phyloP scores from a whole-genome alignment of 257 asterid species.

The Nicotiana otophora region DNA sequence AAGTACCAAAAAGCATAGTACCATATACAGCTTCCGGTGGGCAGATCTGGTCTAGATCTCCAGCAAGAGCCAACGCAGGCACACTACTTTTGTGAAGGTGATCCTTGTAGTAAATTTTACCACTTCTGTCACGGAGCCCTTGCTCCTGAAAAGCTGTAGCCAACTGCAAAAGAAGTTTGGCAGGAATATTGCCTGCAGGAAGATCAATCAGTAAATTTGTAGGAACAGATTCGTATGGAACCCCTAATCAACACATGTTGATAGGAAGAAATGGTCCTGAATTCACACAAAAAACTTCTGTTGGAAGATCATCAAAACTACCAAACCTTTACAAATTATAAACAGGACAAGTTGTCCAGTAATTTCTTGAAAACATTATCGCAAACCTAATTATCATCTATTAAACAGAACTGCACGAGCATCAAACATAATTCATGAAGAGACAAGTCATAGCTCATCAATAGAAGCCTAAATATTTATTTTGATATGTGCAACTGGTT shows the following conservation, averaged over 20 bases:
- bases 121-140: conserved; percentile 80
- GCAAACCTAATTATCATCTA: not conserved
- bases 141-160: conserved; percentile 80
- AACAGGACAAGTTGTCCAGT: not conserved
- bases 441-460: not conserved
- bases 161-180: conserved; percentile 75
- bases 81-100: conserved; percentile 55
- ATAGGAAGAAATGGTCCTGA: not conserved
- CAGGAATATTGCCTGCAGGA: conserved; percentile 80
- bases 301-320: not conserved
- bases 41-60: conserved; percentile 88
- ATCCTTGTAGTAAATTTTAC: conserved; percentile 71
- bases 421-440: conserved; percentile 1
- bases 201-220: conserved; percentile 8
- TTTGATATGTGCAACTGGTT: not conserved
- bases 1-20: conserved; percentile 22
- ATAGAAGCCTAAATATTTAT: not conserved
- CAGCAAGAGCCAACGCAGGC: conserved; percentile 87
- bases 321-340: not conserved
- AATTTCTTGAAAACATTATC: not conserved
- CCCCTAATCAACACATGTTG: not conserved
- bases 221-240: not conserved
- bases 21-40: conserved; percentile 95
- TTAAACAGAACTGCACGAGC: not conserved
- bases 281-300: not conserved